phyloP scores from a whole-genome alignment of 148 eudicot species.

The Fagopyrum esculentum region DNA sequence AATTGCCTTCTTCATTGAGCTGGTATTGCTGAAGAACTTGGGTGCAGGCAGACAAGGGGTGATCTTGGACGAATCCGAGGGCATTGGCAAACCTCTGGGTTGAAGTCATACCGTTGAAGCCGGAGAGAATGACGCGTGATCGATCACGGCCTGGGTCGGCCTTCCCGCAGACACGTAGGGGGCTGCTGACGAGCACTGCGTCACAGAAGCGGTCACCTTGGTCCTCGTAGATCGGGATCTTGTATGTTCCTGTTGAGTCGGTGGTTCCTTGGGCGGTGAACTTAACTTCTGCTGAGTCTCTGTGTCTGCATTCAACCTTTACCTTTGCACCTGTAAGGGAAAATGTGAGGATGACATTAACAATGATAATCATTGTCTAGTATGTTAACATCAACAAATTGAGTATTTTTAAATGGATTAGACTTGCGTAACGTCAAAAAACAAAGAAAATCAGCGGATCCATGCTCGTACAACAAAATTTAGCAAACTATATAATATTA shows the following conservation, averaged over 20 bases:
- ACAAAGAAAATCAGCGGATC: not conserved
- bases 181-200: slow-evolving; percentile 30
- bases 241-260: slow-evolving; percentile 29
- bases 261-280: slow-evolving; percentile 28
- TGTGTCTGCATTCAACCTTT: slow-evolving; percentile 41
- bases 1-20: slow-evolving; percentile 23
- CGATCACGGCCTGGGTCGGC: slow-evolving; percentile 44
- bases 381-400: too few species aligned
- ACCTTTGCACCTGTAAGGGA: slow-evolving; percentile 39
- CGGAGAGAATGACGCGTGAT: slow-evolving; percentile 39
- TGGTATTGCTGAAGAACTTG: slow-evolving; percentile 34
- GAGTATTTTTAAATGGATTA: too few species aligned
- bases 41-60: slow-evolving; percentile 28
- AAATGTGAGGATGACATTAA: too few species aligned
- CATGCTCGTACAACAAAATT: not conserved
- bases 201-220: slow-evolving; percentile 36
- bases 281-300: slow-evolving; percentile 22
- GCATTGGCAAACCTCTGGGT: slow-evolving; percentile 31
- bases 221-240: slow-evolving; percentile 26
- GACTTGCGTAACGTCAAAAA: too few species aligned
- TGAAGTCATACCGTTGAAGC: slow-evolving; percentile 38
- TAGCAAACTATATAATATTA: not conserved
- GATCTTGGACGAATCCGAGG: slow-evolving; percentile 26
- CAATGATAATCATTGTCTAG: too few species aligned
- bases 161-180: slow-evolving; percentile 15